A percentile compares a stretch with the other conserved stretches of the same genome.
phyloP scores from a whole-genome alignment of 257 asterid species.

The Avicennia marina region DNA sequence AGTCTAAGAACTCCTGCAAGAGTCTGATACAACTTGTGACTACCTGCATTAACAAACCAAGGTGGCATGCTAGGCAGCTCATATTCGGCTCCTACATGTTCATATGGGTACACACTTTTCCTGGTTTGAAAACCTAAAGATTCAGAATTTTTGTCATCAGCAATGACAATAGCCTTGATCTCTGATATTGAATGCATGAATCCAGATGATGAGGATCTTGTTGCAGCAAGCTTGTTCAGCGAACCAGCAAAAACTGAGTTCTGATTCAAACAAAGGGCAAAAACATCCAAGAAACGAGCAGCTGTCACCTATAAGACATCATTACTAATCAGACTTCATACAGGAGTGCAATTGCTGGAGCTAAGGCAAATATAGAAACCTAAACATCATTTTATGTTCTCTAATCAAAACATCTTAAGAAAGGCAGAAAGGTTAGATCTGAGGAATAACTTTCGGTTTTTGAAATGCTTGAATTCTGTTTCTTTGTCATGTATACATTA shows the following conservation, averaged over 20 bases:
- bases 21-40: conserved; percentile 68
- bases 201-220: conserved; percentile 62
- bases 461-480: too few relatives aligned
- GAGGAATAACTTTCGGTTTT: too few relatives aligned
- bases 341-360: conserved; percentile 5
- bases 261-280: conserved; percentile 85
- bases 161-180: conserved; percentile 46
- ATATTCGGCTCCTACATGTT: conserved; percentile 39
- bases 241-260: conserved; percentile 82
- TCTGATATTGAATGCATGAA: conserved; percentile 80
- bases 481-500: too few relatives aligned
- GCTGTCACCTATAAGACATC: conserved; percentile 53
- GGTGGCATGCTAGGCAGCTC: conserved; percentile 92
- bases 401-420: too few relatives aligned
- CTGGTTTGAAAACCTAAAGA: conserved; percentile 33
- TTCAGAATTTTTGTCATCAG: conserved; percentile 30
- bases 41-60: conserved; percentile 71
- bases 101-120: conserved; percentile 23
- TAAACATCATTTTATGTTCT: neutral
- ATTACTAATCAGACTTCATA: neutral
- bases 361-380: neutral
- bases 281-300: conserved; percentile 82
- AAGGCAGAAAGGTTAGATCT: too few relatives aligned
- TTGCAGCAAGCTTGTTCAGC: conserved; percentile 59
- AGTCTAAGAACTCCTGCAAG: conserved; percentile 84